A percentile compares a stretch with the other conserved stretches of the same genome.
phyloP scores from a whole-genome alignment of 2,329 filamentous ascomycete species.

The Metarhizium guizhouense region DNA sequence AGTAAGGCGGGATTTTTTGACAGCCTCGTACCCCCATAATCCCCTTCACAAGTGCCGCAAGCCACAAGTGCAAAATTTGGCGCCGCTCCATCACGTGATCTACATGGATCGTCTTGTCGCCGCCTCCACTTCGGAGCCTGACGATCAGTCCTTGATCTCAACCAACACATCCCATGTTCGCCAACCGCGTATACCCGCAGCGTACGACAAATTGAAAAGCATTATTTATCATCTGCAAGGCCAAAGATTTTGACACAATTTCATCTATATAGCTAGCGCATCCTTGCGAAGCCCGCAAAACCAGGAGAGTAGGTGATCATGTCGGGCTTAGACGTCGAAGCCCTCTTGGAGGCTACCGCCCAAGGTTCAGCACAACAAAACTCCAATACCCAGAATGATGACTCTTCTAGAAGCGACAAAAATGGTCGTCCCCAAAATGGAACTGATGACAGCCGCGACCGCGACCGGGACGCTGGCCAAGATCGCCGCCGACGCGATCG shows the following conservation, averaged over 20 bases:
- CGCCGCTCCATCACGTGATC: not conserved
- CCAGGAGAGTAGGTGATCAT: slow-evolving; percentile 24
- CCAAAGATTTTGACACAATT: not conserved
- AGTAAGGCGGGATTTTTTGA: no score
- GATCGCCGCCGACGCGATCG: slow-evolving; percentile 40
- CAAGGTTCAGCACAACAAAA: slow-evolving; percentile 46
- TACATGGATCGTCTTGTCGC: not conserved
- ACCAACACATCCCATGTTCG: not conserved
- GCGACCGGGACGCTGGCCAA: slow-evolving; percentile 46
- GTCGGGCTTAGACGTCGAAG: slow-evolving; percentile 67
- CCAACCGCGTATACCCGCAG: not conserved
- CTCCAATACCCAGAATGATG: slow-evolving; percentile 36
- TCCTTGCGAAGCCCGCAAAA: not conserved
- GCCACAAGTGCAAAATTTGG: not conserved
- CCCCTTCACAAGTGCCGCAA: not conserved
- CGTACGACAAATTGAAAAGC: not conserved
- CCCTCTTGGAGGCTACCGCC: slow-evolving; percentile 78
- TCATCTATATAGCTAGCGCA: not conserved
- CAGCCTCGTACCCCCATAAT: no score
- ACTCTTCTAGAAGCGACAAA: slow-evolving; percentile 36
- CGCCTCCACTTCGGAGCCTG: not conserved
- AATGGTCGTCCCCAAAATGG: slow-evolving; percentile 28
- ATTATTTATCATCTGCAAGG: not conserved
- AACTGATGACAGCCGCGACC: slow-evolving; percentile 44
- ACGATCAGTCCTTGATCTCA: not conserved